A percentile compares a stretch with the other conserved stretches of the same genome.
phyloP scores from a whole-genome alignment of 2,329 filamentous ascomycete species.

The Lizonia empirigonia region DNA sequence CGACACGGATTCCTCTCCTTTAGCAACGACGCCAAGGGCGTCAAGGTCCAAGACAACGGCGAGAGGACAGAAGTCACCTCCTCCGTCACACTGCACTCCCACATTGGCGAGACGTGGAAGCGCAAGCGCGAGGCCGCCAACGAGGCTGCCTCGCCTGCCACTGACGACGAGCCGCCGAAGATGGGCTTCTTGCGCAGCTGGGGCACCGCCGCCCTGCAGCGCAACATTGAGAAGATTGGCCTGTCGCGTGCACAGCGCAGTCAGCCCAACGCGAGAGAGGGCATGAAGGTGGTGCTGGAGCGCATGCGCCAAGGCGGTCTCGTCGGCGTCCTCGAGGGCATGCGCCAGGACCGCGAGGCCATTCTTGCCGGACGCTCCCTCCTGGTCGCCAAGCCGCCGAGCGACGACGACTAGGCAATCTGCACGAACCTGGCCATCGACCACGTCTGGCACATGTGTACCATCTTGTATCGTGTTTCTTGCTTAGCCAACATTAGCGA shows the following conservation, averaged over 20 bases:
- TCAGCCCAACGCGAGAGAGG: constrained; percentile 79
- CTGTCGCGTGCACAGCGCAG: constrained; percentile 78
- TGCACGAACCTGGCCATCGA: no score
- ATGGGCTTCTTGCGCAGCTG: constrained; percentile 65
- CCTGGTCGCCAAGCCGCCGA: constrained; percentile 14
- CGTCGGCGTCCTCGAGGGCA: constrained; percentile 72
- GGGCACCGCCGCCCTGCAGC: constrained; percentile 73
- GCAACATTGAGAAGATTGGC: constrained; percentile 79
- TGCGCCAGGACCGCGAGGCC: constrained; percentile 64
- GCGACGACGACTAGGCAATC: constrained; percentile 28
- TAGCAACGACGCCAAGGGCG: constrained; percentile 23
- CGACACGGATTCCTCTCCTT: constrained; percentile 44
- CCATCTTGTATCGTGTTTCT: constrained; percentile 15
- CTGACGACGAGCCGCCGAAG: constrained; percentile 55
- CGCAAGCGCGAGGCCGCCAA: constrained; percentile 53
- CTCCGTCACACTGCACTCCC: constrained; percentile 74
- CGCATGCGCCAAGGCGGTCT: constrained; percentile 69
- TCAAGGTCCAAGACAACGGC: constrained; percentile 37
- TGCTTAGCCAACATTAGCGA: constrained; percentile 35
- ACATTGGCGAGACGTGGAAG: constrained; percentile 70
- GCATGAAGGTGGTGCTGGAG: constrained; percentile 82
- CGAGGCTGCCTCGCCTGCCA: constrained; percentile 37
- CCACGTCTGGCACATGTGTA: background rate
- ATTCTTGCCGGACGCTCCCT: constrained; percentile 37
- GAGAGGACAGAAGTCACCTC: constrained; percentile 70